A percentile compares a stretch with the other conserved stretches of the same genome.
phyloP scores from a whole-genome alignment of 768 basidiomycete species.

The Polyporus arcularius region DNA sequence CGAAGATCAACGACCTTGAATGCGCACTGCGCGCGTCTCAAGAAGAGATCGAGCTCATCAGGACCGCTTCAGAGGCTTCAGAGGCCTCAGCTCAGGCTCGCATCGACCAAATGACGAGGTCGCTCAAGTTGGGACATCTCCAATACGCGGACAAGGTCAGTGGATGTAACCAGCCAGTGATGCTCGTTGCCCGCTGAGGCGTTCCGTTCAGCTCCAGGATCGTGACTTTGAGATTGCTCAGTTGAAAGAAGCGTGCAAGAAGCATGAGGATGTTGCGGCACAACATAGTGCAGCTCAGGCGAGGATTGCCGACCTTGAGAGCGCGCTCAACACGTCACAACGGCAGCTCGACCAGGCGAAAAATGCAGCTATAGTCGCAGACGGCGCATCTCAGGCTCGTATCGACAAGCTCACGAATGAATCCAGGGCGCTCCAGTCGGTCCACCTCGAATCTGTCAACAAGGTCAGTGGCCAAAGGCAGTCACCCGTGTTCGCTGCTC shows the following conservation, averaged over 20 bases:
- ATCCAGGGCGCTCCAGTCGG: not conserved
- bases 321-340: not conserved
- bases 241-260: too few species aligned
- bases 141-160: too few species aligned
- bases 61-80: too few species aligned
- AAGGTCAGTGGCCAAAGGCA: not conserved
- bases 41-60: not conserved
- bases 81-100: too few species aligned
- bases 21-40: not conserved
- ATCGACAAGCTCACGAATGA: not conserved
- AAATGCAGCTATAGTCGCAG: not conserved
- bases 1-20: not conserved
- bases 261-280: not conserved
- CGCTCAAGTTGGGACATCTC: too few species aligned
- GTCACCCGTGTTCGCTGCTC: not conserved
- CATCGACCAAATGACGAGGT: too few species aligned
- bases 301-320: not conserved
- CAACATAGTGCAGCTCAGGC: not conserved
- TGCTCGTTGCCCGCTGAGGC: too few species aligned
- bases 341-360: not conserved
- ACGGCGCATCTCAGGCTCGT: not conserved
- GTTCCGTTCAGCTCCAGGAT: too few species aligned
- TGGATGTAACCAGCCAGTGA: too few species aligned
- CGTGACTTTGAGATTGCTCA: too few species aligned
- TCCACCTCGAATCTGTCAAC: not conserved